Percentiles rank a stretch among this genome's conserved stretches.
Conservation (phyloP, 2,329 filamentous ascomycete species). For the Ophiocordyceps sinensis region DNA sequence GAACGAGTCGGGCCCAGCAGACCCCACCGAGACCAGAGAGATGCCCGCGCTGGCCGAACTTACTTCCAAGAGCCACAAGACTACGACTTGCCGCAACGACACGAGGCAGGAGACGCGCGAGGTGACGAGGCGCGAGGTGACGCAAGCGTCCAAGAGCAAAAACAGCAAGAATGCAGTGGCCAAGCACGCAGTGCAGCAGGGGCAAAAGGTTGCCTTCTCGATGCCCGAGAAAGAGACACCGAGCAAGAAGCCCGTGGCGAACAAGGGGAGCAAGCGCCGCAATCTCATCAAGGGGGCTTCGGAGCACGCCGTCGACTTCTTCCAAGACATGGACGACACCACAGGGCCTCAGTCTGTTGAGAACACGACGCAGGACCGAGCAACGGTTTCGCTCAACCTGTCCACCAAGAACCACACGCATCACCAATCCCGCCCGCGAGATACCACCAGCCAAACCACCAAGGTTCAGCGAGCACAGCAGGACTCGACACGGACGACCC, state of each 20-base stretch:
- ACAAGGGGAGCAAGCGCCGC: constrained; percentile 28
- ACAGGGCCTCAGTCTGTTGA: constrained; percentile 20
- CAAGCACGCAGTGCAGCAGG: constrained; percentile 8
- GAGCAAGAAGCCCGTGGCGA: constrained; percentile 18
- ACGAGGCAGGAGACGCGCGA: constrained; percentile 10
- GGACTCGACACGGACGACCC: background rate
- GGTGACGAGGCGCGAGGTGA: constrained; percentile 13
- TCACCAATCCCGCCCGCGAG: constrained; percentile 1
- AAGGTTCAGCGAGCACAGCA: constrained; percentile 8
- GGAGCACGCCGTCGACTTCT: constrained; percentile 7
- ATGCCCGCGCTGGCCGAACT: constrained; percentile 14
- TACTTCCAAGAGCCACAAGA: constrained; percentile 17
- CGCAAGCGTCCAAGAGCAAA: constrained; percentile 14
- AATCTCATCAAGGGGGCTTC: background rate
- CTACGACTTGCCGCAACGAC: background rate
- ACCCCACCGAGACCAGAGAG: constrained; percentile 18
- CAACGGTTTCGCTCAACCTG: constrained; percentile 15
- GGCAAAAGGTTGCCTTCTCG: constrained; percentile 26
- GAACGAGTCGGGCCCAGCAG: constrained; percentile 16
- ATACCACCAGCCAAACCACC: constrained; percentile 10
- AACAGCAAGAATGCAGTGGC: constrained; percentile 8
- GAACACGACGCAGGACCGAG: constrained; percentile 18
- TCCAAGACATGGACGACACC: constrained; percentile 19
- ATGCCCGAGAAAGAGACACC: constrained; percentile 20
- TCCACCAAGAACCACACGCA: constrained; percentile 7